Conservation (phyloP, 139 green algal species). For the Chlorella sp. region DNA sequence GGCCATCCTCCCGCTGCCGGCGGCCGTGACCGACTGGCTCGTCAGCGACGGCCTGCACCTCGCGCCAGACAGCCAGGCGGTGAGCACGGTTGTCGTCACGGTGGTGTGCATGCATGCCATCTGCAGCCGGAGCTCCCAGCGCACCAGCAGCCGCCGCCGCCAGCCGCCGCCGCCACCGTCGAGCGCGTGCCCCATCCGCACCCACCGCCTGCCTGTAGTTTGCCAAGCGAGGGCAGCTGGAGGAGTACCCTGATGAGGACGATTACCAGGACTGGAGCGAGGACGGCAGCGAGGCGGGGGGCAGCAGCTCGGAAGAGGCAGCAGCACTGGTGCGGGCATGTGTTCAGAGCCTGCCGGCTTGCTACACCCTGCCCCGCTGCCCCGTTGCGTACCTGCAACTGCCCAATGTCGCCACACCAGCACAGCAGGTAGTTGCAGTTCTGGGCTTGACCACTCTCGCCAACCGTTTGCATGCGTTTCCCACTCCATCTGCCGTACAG, state of each 20-base stretch:
- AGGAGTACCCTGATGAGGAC: conserved; percentile 22
- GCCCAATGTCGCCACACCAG: no score
- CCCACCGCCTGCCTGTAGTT: conserved; percentile 9
- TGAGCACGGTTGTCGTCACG: conserved; percentile 9
- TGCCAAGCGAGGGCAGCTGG: conserved; percentile 15
- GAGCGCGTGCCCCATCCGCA: background rate
- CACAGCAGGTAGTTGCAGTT: no score
- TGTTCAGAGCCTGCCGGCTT: no score
- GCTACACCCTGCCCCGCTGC: no score
- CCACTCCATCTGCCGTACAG: background rate
- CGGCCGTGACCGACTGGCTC: conserved; percentile 66
- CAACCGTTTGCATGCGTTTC: background rate
- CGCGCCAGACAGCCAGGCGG: conserved; percentile 47
- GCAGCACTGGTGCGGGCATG: background rate
- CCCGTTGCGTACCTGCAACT: no score
- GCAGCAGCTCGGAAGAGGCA: background rate
- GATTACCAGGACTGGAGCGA: conserved; percentile 40
- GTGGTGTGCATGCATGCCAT: background rate
- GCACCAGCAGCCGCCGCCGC: background rate
- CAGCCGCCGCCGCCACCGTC: background rate
- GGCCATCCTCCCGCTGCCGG: conserved; percentile 53
- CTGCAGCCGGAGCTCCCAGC: no score
- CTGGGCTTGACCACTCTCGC: background rate
- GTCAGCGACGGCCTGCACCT: conserved; percentile 71
- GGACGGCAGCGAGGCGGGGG: background rate